Evolutionary conservation across 345 rosid species (phyloP), one percentile per base, ranked within the genome.

Genomic region (Tarenaya hassleriana): DNA sequence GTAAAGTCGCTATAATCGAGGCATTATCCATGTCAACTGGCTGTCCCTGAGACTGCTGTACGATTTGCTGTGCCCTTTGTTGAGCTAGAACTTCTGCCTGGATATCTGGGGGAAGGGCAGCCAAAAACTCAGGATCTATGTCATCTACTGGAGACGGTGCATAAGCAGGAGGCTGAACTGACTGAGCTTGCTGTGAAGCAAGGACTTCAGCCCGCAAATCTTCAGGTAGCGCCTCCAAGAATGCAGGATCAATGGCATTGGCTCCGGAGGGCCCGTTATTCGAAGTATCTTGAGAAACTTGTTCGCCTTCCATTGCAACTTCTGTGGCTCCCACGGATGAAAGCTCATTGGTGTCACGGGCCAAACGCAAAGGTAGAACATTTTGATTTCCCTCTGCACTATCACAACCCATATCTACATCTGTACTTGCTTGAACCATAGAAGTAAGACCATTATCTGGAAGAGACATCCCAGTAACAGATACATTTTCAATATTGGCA

Each of bases 1-100:
- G 98, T 61, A 91, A 77, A 55, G 98, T 91, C 54, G 98, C 98
- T 69, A 91, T 91, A 40, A 87, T 91, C 16, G 98, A 87, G 63
- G 98, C 95, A 56, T 87, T 91, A 68, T 91, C 98, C 98, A 91
- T 91, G 70, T 91, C 98, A 61, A 84, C 96, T 45, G 98, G 96
- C 64, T 87, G 96, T 46, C 95, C 95, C 62, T 82, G 83, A 61
- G 95, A 89, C 68, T 87, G 98, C 61, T 82, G 96, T 19, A 83
- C 82, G 52, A 81, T 75, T 70, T 95, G 72, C 66, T 88, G 98
- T 37, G 86, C 92, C 72, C 98, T 81, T 75, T 91, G 98, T 59
- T 91, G 98, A 50, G 98, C 96, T 76, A 91, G 75, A 60, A 91
- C 98, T 70, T 91, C 98, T 61, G 98, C 88, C 69, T 91, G 98